Conservation (phyloP, 257 asterid species). For the Gardenia jasminoides region DNA sequence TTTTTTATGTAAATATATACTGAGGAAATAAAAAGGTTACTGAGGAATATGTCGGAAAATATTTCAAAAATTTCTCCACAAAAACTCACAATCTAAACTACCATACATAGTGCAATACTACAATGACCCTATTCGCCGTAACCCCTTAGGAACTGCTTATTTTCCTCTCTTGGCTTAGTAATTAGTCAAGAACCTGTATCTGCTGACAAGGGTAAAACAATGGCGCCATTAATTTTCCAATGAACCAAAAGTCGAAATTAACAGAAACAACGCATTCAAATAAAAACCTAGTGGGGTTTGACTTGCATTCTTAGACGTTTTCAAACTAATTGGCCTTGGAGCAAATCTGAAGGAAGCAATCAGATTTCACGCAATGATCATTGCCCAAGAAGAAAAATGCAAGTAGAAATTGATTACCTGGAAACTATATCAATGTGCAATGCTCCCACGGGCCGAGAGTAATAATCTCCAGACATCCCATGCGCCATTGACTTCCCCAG, state of each 20-base stretch:
- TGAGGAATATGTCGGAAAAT: too few relatives aligned
- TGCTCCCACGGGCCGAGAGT: neutral
- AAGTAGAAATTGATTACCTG: slow-evolving; percentile 1
- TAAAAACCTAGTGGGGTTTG: neutral
- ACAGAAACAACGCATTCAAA: neutral
- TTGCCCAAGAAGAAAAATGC: neutral
- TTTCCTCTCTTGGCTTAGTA: neutral
- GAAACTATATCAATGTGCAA: neutral
- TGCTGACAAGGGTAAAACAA: neutral
- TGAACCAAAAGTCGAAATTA: neutral
- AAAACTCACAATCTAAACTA: too few relatives aligned
- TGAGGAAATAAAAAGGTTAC: too few relatives aligned
- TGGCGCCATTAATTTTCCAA: neutral
- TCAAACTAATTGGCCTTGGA: too few relatives aligned
- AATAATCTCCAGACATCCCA: neutral
- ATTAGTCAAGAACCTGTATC: neutral
- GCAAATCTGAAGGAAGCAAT: neutral
- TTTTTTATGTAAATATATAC: too few relatives aligned
- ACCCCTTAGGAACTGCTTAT: neutral
- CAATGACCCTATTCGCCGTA: neutral
- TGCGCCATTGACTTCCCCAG: neutral
- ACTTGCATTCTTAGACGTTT: neutral
- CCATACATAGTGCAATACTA: too few relatives aligned
- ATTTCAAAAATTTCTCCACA: too few relatives aligned
- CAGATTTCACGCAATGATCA: neutral